A percentile compares a stretch with the other conserved stretches of the same genome.
These are phyloP conservation scores for Phytophthora vignae DNA, from an alignment of 352 stramenopile species.

Conservation along the genomic window DNA sequence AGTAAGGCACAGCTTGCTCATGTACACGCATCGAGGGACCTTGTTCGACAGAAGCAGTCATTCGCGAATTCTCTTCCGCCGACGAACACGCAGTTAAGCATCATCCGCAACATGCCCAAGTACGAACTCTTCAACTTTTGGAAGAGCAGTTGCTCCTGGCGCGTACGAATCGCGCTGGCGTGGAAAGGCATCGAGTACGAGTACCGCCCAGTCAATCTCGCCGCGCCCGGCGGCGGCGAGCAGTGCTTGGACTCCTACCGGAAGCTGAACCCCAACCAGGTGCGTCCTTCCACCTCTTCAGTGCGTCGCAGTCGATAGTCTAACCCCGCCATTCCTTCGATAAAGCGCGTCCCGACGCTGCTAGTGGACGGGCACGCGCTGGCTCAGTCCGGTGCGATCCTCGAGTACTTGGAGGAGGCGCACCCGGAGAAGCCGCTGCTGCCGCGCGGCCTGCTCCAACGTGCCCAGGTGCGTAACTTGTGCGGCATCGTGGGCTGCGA, in stretches of 20 bases:
- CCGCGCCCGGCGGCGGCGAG: constrained; percentile 56
- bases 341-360: constrained; percentile 76
- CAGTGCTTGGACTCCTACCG: constrained; percentile 60
- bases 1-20: neutral
- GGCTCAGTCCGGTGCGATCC: constrained; percentile 91
- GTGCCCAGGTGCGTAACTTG: constrained; percentile 83
- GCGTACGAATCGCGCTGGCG: constrained; percentile 88
- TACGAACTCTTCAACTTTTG: constrained; percentile 82
- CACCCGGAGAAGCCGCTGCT: constrained; percentile 79
- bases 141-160: constrained; percentile 91
- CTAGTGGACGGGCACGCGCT: constrained; percentile 79
- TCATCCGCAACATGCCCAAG: constrained; percentile 11
- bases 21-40: neutral
- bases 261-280: constrained; percentile 78
- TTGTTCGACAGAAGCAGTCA: neutral
- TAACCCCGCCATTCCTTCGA: constrained; percentile 2
- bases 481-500: constrained; percentile 91
- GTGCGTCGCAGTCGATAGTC: neutral
- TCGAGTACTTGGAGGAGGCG: constrained; percentile 93
- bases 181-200: constrained; percentile 90
- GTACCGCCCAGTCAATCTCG: constrained; percentile 80
- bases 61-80: neutral
- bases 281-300: constrained; percentile 14
- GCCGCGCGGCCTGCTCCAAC: constrained; percentile 69
- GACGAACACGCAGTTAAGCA: neutral